phyloP scores from a whole-genome alignment of 257 asterid species.

The Nicotiana paniculata region DNA sequence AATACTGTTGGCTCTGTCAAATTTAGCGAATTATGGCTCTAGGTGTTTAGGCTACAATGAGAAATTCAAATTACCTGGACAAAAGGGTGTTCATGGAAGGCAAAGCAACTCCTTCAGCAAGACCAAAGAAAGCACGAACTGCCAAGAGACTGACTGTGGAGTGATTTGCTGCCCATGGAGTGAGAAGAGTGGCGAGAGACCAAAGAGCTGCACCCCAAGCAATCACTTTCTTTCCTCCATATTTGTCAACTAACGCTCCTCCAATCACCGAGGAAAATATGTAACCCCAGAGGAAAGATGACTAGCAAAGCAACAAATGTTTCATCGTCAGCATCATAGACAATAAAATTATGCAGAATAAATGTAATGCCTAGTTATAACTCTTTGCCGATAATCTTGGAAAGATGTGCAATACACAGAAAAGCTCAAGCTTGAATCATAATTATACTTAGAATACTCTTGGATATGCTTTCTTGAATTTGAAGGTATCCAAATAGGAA shows the following conservation, averaged over 20 bases:
- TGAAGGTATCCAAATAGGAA: background rate
- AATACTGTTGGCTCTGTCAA: background rate
- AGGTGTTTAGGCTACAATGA: background rate
- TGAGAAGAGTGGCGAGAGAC: conserved; percentile 90
- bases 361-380: background rate
- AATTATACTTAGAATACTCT: background rate
- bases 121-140: conserved; percentile 82
- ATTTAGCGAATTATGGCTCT: background rate
- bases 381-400: background rate
- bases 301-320: conserved; percentile 36
- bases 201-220: conserved; percentile 94
- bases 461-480: background rate
- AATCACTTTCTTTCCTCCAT: conserved; percentile 77
- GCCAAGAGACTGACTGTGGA: conserved; percentile 77
- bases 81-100: conserved; percentile 92
- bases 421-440: background rate
- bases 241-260: conserved; percentile 89
- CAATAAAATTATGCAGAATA: background rate
- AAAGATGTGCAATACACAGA: background rate
- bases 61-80: conserved; percentile 46
- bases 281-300: conserved; percentile 98
- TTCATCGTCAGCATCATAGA: background rate
- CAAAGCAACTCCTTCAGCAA: conserved; percentile 94
- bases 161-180: conserved; percentile 95
- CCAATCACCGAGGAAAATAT: conserved; percentile 84